Base-by-base conservation (phyloP, 441 rosid species). In the Isatis lusitanica region DNA sequence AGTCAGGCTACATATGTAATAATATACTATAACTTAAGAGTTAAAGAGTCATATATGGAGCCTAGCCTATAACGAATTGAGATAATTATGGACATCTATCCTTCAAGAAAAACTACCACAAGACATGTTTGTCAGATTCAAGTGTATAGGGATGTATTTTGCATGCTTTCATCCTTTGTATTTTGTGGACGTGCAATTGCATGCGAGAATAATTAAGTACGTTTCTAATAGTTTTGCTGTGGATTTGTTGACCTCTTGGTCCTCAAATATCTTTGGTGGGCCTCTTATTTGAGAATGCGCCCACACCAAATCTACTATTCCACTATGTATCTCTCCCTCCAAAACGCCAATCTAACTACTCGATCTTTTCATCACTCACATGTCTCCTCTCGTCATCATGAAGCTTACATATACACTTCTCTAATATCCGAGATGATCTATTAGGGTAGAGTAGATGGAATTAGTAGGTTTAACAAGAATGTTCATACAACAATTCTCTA, bases 201-300 rank as follows among this genome's bases (percentile, higher is more conserved):
- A 76, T 75, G 79, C 55, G 61, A 38, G 39, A 16, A 53, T 53
- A 21, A 21, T 21, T 21, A 73, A 73, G 64, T 63, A 73, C 65
- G 70, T 64, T 65, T 65, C 46, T 64, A 52, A 63, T 51, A 68
- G 55, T 57, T 56, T 43, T 56, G 11, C 21, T 44, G 64, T 35
- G 65, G 51, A 28, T 44, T 50, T 30, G 68, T 75, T 68, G 74
- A 75, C 57, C 44, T 63, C 48, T 65, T 57, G 79, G 75, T 76
- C 75, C 71, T 70, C 66, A 57, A 76, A 76, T 70, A 63, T 76
- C 75, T 70, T 64, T 48, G 63, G 72, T 76, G 72, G 80, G 80
- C 68, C 75, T 70, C 57, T 18, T 70, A 6, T 30, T 57, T 58
- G 15, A 15, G 31, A 38, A 64, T 64, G 68, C 66, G 72, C 66